phyloP scores from a whole-genome alignment of 352 stramenopile genomes.

The Plasmopara viticola region DNA sequence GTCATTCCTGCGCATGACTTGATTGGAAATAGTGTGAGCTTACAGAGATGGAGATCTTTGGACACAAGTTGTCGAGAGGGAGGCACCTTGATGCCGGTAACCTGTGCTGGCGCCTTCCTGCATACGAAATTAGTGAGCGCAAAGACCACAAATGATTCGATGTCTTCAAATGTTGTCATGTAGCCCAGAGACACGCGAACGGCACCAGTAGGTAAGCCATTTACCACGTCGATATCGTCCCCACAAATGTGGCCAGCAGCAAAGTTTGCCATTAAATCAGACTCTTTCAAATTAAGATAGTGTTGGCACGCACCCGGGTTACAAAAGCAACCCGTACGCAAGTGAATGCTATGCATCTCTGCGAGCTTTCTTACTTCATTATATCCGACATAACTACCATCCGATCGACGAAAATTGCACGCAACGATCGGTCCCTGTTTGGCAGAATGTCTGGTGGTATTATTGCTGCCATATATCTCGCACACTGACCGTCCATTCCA shows the following conservation, averaged over 20 bases:
- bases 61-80: background rate
- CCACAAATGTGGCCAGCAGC: slow-evolving; percentile 61
- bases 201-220: slow-evolving; percentile 58
- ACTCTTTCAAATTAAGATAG: slow-evolving; percentile 48
- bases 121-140: slow-evolving; percentile 57
- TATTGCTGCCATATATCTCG: slow-evolving; percentile 45
- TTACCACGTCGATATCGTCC: slow-evolving; percentile 59
- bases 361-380: slow-evolving; percentile 62
- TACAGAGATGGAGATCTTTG: slow-evolving; percentile 27
- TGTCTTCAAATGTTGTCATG: slow-evolving; percentile 70
- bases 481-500: slow-evolving; percentile 45
- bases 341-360: slow-evolving; percentile 55
- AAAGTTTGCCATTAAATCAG: slow-evolving; percentile 47
- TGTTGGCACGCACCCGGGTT: slow-evolving; percentile 72
- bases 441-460: background rate
- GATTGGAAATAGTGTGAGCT: slow-evolving; percentile 66
- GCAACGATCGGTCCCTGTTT: slow-evolving; percentile 42
- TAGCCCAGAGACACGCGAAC: slow-evolving; percentile 68
- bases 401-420: slow-evolving; percentile 53
- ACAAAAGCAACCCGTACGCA: slow-evolving; percentile 76
- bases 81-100: background rate
- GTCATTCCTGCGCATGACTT: slow-evolving; percentile 67
- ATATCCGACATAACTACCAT: slow-evolving; percentile 64
- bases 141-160: slow-evolving; percentile 46
- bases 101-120: slow-evolving; percentile 7